A percentile compares a stretch with the other conserved stretches of the same genome.
These are phyloP conservation scores for Buxus sempervirens DNA, from an alignment of 164 flowering plant species.

Conservation along the genomic window DNA sequence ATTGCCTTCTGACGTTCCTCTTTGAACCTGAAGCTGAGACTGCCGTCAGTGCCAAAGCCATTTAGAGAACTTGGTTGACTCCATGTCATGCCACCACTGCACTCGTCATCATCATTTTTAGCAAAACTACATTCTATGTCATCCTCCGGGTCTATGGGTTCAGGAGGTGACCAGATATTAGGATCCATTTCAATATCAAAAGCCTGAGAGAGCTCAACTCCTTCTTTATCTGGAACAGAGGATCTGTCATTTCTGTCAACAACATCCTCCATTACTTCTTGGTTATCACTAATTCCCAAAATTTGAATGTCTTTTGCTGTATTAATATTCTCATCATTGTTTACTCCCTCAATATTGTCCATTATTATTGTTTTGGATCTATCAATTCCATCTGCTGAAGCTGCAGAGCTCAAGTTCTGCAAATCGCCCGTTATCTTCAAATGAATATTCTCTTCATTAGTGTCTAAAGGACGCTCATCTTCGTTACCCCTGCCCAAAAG, in stretches of 20 bases:
- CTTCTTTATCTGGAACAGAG: conserved; percentile 15
- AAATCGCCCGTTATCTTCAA: conserved; percentile 11
- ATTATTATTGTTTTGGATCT: conserved; percentile 8
- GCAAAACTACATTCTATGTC: conserved; percentile 53
- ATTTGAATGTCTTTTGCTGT: conserved; percentile 19
- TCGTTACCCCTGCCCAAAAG: conserved; percentile 28
- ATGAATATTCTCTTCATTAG: conserved; percentile 25
- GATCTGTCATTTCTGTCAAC: conserved; percentile 7
- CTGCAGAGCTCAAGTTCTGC: conserved; percentile 12
- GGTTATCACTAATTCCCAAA: conserved; percentile 7
- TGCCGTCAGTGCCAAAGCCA: conserved; percentile 34
- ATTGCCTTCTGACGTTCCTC: conserved; percentile 57
- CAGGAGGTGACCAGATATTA: conserved; percentile 76
- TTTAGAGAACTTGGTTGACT: conserved; percentile 50
- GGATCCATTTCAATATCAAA: conserved; percentile 34
- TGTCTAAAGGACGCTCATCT: conserved; percentile 27
- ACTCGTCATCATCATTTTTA: conserved; percentile 65
- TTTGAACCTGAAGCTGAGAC: conserved; percentile 37
- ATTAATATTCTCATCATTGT: conserved; percentile 4
- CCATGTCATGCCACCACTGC: conserved; percentile 58
- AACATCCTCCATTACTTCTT: conserved; percentile 25
- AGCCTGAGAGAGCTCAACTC: conserved; percentile 18
- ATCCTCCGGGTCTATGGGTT: conserved; percentile 66
- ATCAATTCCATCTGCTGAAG: conserved; percentile 18
- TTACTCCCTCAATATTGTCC: conserved; percentile 16